These are phyloP conservation scores for Pseudogymnoascus sp. DNA, from an alignment of 2,329 filamentous ascomycete species.

Conservation along the genomic window DNA sequence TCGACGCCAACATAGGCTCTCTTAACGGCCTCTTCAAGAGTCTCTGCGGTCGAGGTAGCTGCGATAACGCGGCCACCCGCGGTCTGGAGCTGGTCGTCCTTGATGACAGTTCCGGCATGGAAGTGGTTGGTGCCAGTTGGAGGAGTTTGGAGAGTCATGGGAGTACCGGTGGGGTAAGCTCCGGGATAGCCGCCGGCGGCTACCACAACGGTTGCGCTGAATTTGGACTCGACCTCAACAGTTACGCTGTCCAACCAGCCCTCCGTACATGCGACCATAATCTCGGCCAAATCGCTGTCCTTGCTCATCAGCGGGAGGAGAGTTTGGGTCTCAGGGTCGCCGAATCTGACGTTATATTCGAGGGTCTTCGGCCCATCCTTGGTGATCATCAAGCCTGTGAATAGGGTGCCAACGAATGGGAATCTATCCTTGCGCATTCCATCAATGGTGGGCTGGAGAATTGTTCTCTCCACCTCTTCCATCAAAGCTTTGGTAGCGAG, in stretches of 20 bases:
- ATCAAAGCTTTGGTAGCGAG: constrained; percentile 68
- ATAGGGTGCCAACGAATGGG: constrained; percentile 67
- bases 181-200: constrained; percentile 88
- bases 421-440: constrained; percentile 78
- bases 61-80: constrained; percentile 89
- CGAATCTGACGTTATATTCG: constrained; percentile 90
- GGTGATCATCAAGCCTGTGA: constrained; percentile 92
- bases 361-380: constrained; percentile 71
- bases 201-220: constrained; percentile 87
- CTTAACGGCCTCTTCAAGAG: constrained; percentile 73
- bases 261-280: constrained; percentile 79
- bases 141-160: constrained; percentile 43
- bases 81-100: constrained; percentile 59
- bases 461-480: constrained; percentile 67
- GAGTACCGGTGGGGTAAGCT: constrained; percentile 71
- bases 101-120: constrained; percentile 78
- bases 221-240: constrained; percentile 60
- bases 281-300: constrained; percentile 76
- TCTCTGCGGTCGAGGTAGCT: constrained; percentile 69
- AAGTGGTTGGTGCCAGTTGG: constrained; percentile 61
- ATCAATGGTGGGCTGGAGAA: constrained; percentile 82
- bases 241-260: constrained; percentile 64
- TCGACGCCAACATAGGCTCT: constrained; percentile 81
- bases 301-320: constrained; percentile 68
- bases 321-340: constrained; percentile 86